These are phyloP conservation scores for Cytospora leucostoma DNA, from an alignment of 2,329 filamentous ascomycete genomes.

Conservation along the genomic window DNA sequence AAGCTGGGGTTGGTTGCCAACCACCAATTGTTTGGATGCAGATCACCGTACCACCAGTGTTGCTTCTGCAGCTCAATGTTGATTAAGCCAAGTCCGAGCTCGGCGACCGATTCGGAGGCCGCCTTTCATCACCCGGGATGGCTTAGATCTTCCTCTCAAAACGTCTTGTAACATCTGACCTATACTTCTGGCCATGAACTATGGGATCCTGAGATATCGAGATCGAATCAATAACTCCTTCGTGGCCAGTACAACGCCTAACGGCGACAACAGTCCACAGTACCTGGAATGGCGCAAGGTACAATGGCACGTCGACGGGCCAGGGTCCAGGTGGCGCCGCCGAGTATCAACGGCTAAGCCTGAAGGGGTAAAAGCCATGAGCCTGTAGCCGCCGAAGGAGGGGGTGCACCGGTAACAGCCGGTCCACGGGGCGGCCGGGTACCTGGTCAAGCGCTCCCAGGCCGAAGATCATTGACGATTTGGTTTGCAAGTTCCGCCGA, in stretches of 20 bases:
- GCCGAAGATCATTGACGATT: constrained; percentile 23
- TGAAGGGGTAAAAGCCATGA: constrained; percentile 6
- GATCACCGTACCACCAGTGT: neutral
- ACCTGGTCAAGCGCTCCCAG: constrained; percentile 2
- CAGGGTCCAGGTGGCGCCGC: constrained; percentile 17
- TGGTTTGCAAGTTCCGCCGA: constrained; percentile 21
- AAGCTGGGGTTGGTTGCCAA: neutral
- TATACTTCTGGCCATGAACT: neutral
- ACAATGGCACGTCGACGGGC: neutral
- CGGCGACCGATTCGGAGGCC: neutral
- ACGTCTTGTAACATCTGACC: neutral
- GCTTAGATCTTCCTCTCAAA: neutral
- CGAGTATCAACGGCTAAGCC: constrained; percentile 5
- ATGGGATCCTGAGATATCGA: no score
- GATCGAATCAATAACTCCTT: neutral
- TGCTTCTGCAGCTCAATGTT: neutral
- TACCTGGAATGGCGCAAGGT: neutral
- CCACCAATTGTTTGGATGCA: neutral
- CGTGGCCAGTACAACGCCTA: neutral
- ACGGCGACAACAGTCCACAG: neutral
- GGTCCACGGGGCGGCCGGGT: constrained; percentile 14
- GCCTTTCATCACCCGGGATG: neutral
- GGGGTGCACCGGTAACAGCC: constrained; percentile 20
- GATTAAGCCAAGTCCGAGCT: neutral
- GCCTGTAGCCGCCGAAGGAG: constrained; percentile 18